Base-by-base conservation (phyloP, 345 rosid genomes). In the Salix exigua region DNA sequence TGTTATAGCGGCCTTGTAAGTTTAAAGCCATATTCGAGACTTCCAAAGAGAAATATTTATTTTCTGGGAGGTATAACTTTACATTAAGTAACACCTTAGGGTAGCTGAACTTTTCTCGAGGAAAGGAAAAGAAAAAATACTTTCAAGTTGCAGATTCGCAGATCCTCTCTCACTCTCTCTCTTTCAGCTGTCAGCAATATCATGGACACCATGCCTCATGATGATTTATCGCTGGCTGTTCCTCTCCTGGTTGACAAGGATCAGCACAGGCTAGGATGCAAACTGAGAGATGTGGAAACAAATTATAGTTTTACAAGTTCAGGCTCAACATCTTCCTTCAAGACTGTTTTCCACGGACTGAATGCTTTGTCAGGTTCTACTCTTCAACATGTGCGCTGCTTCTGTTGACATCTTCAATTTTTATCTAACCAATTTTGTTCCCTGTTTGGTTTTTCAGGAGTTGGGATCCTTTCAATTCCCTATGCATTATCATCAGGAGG, bases 401-500 rank as follows among this genome's bases (percentile, higher is more conserved):
- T 37, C 6, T n/a, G 31, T 2, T 21, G 12, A 3, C 2, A 2
- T 31, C 19, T 28, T 6, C 13, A 61, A 46, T 13, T 4, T 40
- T 10, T 40, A 10, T 12, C 16, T 12, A 14, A 21, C 72, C 38
- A 31, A 14, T 6, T 21, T 23, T 11, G 35, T 44, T 19, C 8
- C 18, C 10, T 26, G 31, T 26, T 40, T 44, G 67, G 61, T 5
- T 8, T 74, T 76, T 35, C 88, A 94, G 99, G 97, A 79, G 93
- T 92, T 38, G 97, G 98, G 53, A 90, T 94, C 77, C 85, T 94
- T 70, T 92, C 98, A 12, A 87, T 87, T 48, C 93, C 97, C 23
- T 90, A 90, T 77, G 99, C 97, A 17, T 80, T 94, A 23, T 88
- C 97, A 72, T 83, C 97, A 1, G 99, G 99, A 79, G 99, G 99